Base-by-base conservation (phyloP, 768 basidiomycete species). In the Dacryopinax primogenitus region DNA sequence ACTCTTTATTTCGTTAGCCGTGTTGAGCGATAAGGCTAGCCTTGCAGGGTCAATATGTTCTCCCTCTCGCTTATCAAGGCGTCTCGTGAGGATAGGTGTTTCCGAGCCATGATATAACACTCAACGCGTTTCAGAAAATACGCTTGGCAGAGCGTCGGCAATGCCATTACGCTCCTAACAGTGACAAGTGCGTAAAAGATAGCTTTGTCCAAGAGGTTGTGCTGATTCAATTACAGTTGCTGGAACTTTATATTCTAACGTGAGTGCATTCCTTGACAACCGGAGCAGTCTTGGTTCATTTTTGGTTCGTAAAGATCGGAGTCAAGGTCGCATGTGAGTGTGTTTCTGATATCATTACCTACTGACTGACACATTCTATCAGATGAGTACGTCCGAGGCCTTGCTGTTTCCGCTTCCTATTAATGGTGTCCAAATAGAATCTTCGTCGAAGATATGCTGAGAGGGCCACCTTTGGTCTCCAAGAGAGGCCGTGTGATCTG, bases 41-140 rank as follows among this genome's bases (percentile, higher is more conserved):
- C 0, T 83, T 81, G 69, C 85, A 85, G 72, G 84, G 85, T 2
- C 84, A 85, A 68, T 85, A 81, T 67, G 80, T 79, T 1, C 77
- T 83, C 9, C 77, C 78, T 39, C 33, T 65, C 21, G 44, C 64
- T 15, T 67, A 62, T 44, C 67, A 67, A 36, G 58, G 64, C 15
- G 47, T 65, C 64, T 58, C 51, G 51, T 58, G 32, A 11, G 51
- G 26, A 3, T 13, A 23, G 32, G 7, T 30, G 18, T 58, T 6
- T 15, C 15, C 26, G 26, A 9, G 26, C 12, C 26, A 28, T 58
- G 4, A 28, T 15, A 58, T 58, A 58, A 26, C 9, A 9, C 30
- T 9, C 3, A 11, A n/a, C 37, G 37, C 11, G 37, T 9, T 3
- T 6, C 26, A 65, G 61, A 30, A 68, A 79, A 79, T 70, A 70